phyloP scores from a whole-genome alignment of 202 grass and related monocot genomes.

The Alloteropsis angusta region DNA sequence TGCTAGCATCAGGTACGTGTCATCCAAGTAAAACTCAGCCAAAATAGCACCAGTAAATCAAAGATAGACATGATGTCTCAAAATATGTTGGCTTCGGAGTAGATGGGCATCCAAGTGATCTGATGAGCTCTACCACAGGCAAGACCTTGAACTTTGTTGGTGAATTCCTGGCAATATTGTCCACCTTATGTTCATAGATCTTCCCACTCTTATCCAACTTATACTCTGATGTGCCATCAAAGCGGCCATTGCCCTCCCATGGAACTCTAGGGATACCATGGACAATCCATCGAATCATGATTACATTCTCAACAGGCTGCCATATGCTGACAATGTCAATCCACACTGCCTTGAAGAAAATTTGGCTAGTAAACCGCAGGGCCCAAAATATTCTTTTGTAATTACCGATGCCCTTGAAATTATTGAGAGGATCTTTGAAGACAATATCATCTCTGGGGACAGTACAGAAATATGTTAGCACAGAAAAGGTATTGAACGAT shows the following conservation, averaged over 20 bases:
- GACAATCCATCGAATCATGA: slow-evolving; percentile 82
- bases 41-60: slow-evolving; percentile 1
- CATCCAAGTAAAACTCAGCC: slow-evolving; percentile 38
- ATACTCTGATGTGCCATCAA: slow-evolving; percentile 85
- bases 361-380: slow-evolving; percentile 39
- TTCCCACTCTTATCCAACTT: slow-evolving; percentile 77
- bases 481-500: not conserved
- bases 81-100: slow-evolving; percentile 76
- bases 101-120: slow-evolving; percentile 57
- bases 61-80: not conserved
- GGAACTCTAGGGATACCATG: slow-evolving; percentile 68
- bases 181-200: slow-evolving; percentile 78
- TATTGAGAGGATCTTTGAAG: slow-evolving; percentile 87
- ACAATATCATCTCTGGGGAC: slow-evolving; percentile 74
- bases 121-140: slow-evolving; percentile 48
- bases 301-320: slow-evolving; percentile 66
- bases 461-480: slow-evolving; percentile 22
- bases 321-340: slow-evolving; percentile 81
- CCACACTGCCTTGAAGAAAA: slow-evolving; percentile 76
- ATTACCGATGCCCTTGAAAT: slow-evolving; percentile 54
- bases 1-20: slow-evolving; percentile 31
- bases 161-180: slow-evolving; percentile 66
- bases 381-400: slow-evolving; percentile 74
- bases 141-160: slow-evolving; percentile 55
- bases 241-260: slow-evolving; percentile 59